phyloP scores from a whole-genome alignment of 1,139 yeast species.

The Scheffersomyces segobiensis region DNA sequence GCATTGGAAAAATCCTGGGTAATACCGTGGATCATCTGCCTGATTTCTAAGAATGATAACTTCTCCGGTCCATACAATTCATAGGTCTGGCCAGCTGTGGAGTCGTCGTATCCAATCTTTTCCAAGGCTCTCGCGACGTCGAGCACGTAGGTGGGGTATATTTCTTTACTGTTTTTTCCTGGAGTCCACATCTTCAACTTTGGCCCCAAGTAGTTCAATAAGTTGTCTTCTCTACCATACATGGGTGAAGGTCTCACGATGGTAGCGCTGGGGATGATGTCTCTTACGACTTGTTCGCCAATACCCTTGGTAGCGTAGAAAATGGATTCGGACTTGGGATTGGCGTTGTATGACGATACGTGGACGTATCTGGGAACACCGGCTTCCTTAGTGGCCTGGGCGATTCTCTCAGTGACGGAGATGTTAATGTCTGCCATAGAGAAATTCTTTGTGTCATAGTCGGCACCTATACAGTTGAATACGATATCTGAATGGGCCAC shows the following conservation, averaged over 20 bases:
- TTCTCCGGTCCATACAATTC: constrained; percentile 78
- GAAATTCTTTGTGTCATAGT: constrained; percentile 77
- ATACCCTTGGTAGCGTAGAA: constrained; percentile 81
- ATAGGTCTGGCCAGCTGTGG: constrained; percentile 73
- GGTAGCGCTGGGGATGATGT: constrained; percentile 71
- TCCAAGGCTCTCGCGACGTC: constrained; percentile 84
- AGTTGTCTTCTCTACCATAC: constrained; percentile 75
- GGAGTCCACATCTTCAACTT: constrained; percentile 62
- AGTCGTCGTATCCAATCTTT: constrained; percentile 77
- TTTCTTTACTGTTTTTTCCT: constrained; percentile 61
- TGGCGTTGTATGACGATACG: constrained; percentile 79
- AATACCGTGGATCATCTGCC: constrained; percentile 69
- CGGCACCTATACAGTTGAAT: constrained; percentile 77
- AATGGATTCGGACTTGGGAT: constrained; percentile 64
- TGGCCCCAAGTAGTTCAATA: constrained; percentile 64
- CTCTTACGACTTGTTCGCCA: constrained; percentile 72
- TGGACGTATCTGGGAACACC: constrained; percentile 77
- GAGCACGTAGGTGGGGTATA: constrained; percentile 72
- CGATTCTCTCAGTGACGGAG: constrained; percentile 76
- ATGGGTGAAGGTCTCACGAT: constrained; percentile 86
- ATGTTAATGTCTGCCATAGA: constrained; percentile 81
- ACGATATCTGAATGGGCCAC: constrained; percentile 85
- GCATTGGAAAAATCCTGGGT: constrained; percentile 59
- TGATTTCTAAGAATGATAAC: constrained; percentile 62
- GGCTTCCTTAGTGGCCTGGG: constrained; percentile 69